Evolutionary conservation across 108 stramenopile species (phyloP), one percentile per base, ranked within the genome.

Genomic region (Parietichytrium sp.): DNA sequence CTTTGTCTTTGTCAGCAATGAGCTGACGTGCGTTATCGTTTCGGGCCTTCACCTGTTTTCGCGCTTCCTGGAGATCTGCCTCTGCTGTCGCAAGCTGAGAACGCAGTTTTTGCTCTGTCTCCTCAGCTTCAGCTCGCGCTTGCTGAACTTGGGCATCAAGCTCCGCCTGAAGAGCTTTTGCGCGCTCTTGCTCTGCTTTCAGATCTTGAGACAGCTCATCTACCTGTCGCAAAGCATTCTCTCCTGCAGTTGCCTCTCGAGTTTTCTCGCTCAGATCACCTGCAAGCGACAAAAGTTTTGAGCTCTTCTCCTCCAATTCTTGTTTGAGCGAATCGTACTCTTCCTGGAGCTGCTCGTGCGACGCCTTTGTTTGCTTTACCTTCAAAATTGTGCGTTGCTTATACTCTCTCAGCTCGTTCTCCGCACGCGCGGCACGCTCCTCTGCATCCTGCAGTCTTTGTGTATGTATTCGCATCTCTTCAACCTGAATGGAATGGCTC

Each of bases 1-100:
- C 61, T 10, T 42, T 33, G 20, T 72, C 61, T 25, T 72, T 72
- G 20, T 72, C 38, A 16, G 61, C 61, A 27, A 72, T 72, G 38
- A 72, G 61, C 61, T 72, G 61, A 6, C 61, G 61, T 27, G 61
- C 61, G 20, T 72, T 72, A 20, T 72, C 61, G 33, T 72, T 72
- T 2, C 61, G 61, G 12, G 61, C 36, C 42, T 72, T 72, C 23
- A 72, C 38, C 20, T 72, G 61, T 42, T 72, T 72, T 6, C 61
- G 61, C 33, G 45, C 38, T 25, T 72, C 61, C 42, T 72, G 61
- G 10, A 72, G 38, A 3, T 72, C 38, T 0, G 20, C 33, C 42
- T 72, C 61, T 0, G 38, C 42, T 6, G 10, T 72, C 13, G 33
- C n/a, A n/a, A n/a, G n/a, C n/a, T n/a, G n/a, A n/a, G n/a, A n/a